Conservation (phyloP, 768 basidiomycete genomes). For the Asterophora lycoperdoides region DNA sequence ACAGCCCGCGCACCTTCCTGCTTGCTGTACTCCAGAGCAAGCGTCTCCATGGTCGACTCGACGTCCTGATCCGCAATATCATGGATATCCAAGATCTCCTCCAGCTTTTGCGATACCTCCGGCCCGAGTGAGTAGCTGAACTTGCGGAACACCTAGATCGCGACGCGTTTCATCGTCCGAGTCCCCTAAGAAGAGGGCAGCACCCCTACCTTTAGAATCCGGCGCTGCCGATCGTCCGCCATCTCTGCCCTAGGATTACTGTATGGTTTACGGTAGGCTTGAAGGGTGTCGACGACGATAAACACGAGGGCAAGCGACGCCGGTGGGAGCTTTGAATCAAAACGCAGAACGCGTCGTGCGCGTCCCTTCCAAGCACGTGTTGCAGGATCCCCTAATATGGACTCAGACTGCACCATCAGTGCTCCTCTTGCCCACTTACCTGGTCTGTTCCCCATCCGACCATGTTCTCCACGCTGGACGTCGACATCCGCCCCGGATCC, state of each 20-base stretch:
- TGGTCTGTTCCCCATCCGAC: constrained; percentile 1
- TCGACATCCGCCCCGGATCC: constrained; percentile 71
- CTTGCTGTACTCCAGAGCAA: constrained; percentile 85
- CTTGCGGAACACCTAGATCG: constrained; percentile 72
- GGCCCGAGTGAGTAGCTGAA: constrained; percentile 85
- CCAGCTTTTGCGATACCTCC: constrained; percentile 67
- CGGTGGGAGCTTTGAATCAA: background rate
- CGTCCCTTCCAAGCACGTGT: constrained; percentile 7
- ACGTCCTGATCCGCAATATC: constrained; percentile 67
- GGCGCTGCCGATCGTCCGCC: constrained; percentile 44
- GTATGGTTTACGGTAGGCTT: background rate
- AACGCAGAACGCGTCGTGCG: constrained; percentile 8
- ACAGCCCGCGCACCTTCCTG: constrained; percentile 62
- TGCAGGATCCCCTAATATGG: constrained; percentile 13
- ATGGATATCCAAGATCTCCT: constrained; percentile 66
- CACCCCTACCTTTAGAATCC: constrained; percentile 41
- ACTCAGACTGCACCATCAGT: too few species aligned
- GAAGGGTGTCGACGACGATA: background rate
- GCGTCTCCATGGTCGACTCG: constrained; percentile 70
- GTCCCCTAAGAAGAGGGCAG: background rate
- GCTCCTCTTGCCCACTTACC: constrained; percentile 2
- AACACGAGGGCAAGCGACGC: background rate
- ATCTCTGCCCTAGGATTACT: constrained; percentile 21
- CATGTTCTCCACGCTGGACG: constrained; percentile 69
- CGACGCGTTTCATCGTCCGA: background rate